Percentiles rank a stretch among this genome's conserved stretches.
Conservation (phyloP, 1,139 yeast genomes). For the Nadsonia commutata region DNA sequence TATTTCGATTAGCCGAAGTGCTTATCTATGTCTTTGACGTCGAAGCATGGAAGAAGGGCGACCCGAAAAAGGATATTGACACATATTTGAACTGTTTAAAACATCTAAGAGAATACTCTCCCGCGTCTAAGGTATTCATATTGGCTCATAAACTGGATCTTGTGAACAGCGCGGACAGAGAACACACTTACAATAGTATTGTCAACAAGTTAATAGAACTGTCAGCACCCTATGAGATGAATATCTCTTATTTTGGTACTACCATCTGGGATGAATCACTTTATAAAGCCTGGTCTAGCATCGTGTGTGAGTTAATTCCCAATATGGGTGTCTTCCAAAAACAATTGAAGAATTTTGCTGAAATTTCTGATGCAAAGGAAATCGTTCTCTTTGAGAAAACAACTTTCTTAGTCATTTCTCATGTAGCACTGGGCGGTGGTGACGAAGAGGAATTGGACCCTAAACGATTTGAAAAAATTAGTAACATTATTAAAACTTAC, state of each 20-base stretch:
- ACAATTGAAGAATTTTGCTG: conserved; percentile 60
- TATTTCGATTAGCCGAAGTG: conserved; percentile 94
- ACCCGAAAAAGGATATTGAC: conserved; percentile 57
- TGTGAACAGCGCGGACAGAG: conserved; percentile 75
- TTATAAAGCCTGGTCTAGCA: conserved; percentile 94
- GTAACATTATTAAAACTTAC: conserved; percentile 85
- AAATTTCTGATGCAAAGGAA: conserved; percentile 73
- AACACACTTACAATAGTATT: conserved; percentile 69
- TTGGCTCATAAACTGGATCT: conserved; percentile 92
- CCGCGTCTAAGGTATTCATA: conserved; percentile 84
- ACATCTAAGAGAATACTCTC: conserved; percentile 72
- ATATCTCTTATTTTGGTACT: conserved; percentile 81
- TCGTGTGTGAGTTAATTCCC: conserved; percentile 88
- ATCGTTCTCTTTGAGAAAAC: conserved; percentile 87
- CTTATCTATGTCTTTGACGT: conserved; percentile 93
- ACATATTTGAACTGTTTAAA: conserved; percentile 75
- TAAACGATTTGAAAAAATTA: conserved; percentile 83
- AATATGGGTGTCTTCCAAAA: conserved; percentile 73
- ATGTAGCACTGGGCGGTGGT: conserved; percentile 19
- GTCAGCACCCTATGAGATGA: conserved; percentile 64
- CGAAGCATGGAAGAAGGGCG: conserved; percentile 73
- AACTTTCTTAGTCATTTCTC: conserved; percentile 80
- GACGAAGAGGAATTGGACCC: conserved; percentile 41
- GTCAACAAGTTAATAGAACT: conserved; percentile 69
- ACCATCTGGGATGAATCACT: conserved; percentile 96